phyloP scores from a whole-genome alignment of 441 rosid species.

The Mallotus repandus region DNA sequence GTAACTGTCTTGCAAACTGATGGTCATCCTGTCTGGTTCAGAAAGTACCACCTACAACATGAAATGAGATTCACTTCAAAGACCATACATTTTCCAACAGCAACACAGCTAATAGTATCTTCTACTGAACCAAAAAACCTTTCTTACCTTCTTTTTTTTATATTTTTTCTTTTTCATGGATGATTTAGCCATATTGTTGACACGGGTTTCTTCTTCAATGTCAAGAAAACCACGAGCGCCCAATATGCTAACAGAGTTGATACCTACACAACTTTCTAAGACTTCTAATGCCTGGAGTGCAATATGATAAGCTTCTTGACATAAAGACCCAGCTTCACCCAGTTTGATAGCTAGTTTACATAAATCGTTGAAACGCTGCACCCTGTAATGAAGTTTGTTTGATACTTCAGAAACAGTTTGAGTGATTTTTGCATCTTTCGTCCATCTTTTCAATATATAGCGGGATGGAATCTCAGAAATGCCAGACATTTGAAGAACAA shows the following conservation, averaged over 20 bases:
- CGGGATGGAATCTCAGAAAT: constrained; percentile 47
- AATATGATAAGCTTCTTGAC: constrained; percentile 50
- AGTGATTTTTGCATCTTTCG: constrained; percentile 43
- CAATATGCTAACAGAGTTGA: constrained; percentile 32
- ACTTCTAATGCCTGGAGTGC: constrained; percentile 48
- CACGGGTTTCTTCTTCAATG: constrained; percentile 24
- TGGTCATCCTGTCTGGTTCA: constrained; percentile 32
- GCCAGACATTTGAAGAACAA: constrained; percentile 60
- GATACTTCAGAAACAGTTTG: constrained; percentile 24
- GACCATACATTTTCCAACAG: neutral
- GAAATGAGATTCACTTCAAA: constrained; percentile 22
- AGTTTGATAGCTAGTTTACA: constrained; percentile 54
- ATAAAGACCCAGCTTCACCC: constrained; percentile 54
- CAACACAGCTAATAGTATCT: neutral
- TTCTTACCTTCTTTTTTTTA: constrained; percentile 54
- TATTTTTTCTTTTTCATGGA: constrained; percentile 43
- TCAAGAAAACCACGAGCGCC: constrained; percentile 28
- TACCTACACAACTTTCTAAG: constrained; percentile 33
- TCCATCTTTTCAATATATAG: constrained; percentile 46
- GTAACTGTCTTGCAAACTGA: constrained; percentile 36
- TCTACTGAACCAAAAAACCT: constrained; percentile 17
- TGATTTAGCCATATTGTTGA: constrained; percentile 28
- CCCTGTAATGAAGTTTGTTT: constrained; percentile 27
- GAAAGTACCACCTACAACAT: constrained; percentile 32
- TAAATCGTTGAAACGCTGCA: constrained; percentile 59